phyloP scores from a whole-genome alignment of 139 green algal genomes.

The Spirogloea muscicola region DNA sequence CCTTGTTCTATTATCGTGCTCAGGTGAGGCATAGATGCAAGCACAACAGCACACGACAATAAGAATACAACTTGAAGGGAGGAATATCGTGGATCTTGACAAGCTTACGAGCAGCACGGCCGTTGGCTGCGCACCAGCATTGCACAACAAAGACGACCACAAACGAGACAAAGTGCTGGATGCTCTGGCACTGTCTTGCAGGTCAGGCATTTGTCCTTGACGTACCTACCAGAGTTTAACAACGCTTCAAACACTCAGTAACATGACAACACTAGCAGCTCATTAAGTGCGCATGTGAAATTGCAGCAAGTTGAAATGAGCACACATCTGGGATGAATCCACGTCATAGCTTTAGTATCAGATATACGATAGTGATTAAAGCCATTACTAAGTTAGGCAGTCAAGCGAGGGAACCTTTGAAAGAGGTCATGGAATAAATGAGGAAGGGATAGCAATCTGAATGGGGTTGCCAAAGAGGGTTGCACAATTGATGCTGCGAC shows the following conservation, averaged over 20 bases:
- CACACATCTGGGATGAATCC: no score
- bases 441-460: conserved; percentile 27
- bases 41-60: neutral
- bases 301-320: no score
- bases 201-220: conserved; percentile 14
- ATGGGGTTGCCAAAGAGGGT: neutral
- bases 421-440: conserved; percentile 24
- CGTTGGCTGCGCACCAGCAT: neutral
- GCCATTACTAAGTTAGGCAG: no score
- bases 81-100: neutral
- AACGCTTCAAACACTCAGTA: neutral
- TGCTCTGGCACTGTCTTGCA: conserved; percentile 36
- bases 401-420: no score
- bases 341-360: no score
- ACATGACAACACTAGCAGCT: conserved; percentile 2
- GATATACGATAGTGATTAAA: no score
- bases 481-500: no score
- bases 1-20: no score
- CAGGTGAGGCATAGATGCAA: no score
- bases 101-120: conserved; percentile 10
- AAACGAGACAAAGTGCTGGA: conserved; percentile 41
- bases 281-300: no score
- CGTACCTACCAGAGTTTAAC: neutral
- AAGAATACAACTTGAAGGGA: neutral
- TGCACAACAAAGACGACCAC: conserved; percentile 4